Conservation (phyloP, 2,329 filamentous ascomycete species). For the Nannizziopsis barbatae region DNA sequence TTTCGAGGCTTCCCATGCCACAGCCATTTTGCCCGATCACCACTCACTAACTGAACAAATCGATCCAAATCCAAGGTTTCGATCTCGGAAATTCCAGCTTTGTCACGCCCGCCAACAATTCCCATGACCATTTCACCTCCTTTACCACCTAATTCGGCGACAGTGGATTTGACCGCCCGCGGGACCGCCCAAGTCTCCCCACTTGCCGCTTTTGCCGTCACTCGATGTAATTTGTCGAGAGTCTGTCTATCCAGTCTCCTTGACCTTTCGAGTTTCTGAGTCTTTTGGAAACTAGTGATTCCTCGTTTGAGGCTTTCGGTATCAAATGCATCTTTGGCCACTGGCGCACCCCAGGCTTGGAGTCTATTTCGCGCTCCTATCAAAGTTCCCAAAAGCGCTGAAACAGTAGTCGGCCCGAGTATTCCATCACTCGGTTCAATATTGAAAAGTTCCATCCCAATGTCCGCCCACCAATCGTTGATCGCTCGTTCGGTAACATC, state of each 20-base stretch:
- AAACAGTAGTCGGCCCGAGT: constrained; percentile 80
- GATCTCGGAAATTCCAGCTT: constrained; percentile 80
- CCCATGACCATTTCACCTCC: constrained; percentile 89
- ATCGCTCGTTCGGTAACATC: constrained; percentile 85
- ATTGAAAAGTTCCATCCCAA: constrained; percentile 84
- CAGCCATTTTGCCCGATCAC: constrained; percentile 81
- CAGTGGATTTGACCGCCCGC: constrained; percentile 86
- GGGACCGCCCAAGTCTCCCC: constrained; percentile 88
- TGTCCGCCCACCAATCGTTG: constrained; percentile 90
- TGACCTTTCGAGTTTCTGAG: constrained; percentile 66
- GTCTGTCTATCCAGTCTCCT: constrained; percentile 74
- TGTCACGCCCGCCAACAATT: constrained; percentile 79
- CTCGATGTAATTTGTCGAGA: constrained; percentile 64
- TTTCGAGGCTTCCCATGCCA: constrained; percentile 86
- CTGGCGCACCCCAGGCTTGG: constrained; percentile 70
- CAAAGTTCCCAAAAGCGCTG: constrained; percentile 73
- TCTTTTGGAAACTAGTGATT: constrained; percentile 80
- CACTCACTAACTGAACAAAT: constrained; percentile 66
- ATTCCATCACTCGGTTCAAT: constrained; percentile 88
- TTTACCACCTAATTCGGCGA: constrained; percentile 86
- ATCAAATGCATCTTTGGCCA: constrained; percentile 87
- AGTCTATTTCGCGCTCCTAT: constrained; percentile 85
- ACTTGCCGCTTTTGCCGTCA: constrained; percentile 80
- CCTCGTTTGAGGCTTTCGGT: constrained; percentile 69
- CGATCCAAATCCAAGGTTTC: constrained; percentile 83